Base-by-base conservation (phyloP, 352 stramenopile genomes). In the Phytophthora megakarya region DNA sequence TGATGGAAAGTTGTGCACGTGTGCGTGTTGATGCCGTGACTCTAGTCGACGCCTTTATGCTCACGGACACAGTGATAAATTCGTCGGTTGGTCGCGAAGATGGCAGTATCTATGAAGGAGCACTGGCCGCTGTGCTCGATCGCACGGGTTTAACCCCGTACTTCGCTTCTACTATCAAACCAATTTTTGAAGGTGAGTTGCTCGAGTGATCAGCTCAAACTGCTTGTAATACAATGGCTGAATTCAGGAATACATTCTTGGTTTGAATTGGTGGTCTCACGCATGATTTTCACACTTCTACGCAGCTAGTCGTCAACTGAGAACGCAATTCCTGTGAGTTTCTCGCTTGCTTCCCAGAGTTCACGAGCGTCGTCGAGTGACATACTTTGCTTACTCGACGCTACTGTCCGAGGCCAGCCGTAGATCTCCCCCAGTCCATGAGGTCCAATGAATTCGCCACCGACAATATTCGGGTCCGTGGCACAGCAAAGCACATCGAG, bases 31-130 rank as follows among this genome's bases (percentile, higher is more conserved):
- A 93, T 32, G 81, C 81, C 6, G 86, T 95, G 39, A 57, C 73
- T 43, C 74, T 95, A 11, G 79, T 89, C 9, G 86, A 95, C 46
- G 68, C 78, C 25, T 95, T 92, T 63, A 82, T 92, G 67, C 54
- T 94, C 35, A 81, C 74, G 26, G 85, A 95, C 57, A 56, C 74
- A 7, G 57, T 88, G n/a, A 46, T 95, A 3, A 89, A 90, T 67
- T 93, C 83, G 49, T 80, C 61, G 13, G 80, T 95, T 7, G 85
- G 85, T 7, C 52, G 59, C 18, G 62, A 66, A 7, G 81, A 94
- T 56, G 85, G 86, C 28, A 82, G 89, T 54, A 75, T 95, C 32
- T 95, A 95, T 67, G 72, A 91, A 70, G 58, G 71, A 56, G 74
- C 86, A 5, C 65, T 92, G 10, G 59, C 59, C 2, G 79, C 81